These are phyloP conservation scores for Mycena maculata DNA, from an alignment of 768 basidiomycete species.

Conservation along the genomic window DNA sequence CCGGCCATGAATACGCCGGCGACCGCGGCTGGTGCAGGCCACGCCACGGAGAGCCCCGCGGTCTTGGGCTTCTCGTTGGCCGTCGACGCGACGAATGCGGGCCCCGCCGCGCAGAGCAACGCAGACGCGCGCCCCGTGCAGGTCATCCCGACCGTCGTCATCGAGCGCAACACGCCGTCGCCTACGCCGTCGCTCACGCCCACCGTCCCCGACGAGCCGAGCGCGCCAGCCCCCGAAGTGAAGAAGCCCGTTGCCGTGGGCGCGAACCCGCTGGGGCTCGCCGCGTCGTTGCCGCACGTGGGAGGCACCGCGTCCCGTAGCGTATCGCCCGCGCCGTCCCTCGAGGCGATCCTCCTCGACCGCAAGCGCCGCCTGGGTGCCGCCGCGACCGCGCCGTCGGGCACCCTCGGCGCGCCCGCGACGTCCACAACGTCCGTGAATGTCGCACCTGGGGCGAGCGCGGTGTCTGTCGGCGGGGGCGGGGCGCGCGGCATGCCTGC, in stretches of 20 bases:
- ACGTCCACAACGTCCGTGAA: constrained; percentile 18
- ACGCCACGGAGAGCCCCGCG: constrained; percentile 28
- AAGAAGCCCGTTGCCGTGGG: constrained; percentile 26
- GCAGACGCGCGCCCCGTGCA: not conserved
- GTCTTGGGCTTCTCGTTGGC: not conserved
- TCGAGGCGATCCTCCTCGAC: constrained; percentile 76
- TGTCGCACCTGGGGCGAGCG: constrained; percentile 27
- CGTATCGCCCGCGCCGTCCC: constrained; percentile 63
- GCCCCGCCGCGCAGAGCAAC: not conserved
- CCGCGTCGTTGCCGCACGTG: constrained; percentile 37
- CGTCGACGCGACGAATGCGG: not conserved
- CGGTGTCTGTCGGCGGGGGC: constrained; percentile 6
- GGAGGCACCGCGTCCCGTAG: constrained; percentile 39
- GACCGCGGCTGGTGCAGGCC: constrained; percentile 19
- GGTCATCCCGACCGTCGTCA: constrained; percentile 35
- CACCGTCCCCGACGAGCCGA: constrained; percentile 31
- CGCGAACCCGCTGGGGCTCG: constrained; percentile 24
- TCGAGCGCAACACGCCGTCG: constrained; percentile 43
- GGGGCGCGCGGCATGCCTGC: constrained; percentile 22
- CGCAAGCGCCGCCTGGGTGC: constrained; percentile 66
- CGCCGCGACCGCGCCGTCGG: constrained; percentile 30
- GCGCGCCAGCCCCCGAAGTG: constrained; percentile 4
- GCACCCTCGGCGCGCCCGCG: constrained; percentile 17
- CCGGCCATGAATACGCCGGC: constrained; percentile 20
- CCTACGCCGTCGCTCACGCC: constrained; percentile 35